Evolutionary conservation across 495 filamentous ascomycete species (phyloP), one percentile per base, ranked within the genome.

Genomic region (Choiromyces venosus): DNA sequence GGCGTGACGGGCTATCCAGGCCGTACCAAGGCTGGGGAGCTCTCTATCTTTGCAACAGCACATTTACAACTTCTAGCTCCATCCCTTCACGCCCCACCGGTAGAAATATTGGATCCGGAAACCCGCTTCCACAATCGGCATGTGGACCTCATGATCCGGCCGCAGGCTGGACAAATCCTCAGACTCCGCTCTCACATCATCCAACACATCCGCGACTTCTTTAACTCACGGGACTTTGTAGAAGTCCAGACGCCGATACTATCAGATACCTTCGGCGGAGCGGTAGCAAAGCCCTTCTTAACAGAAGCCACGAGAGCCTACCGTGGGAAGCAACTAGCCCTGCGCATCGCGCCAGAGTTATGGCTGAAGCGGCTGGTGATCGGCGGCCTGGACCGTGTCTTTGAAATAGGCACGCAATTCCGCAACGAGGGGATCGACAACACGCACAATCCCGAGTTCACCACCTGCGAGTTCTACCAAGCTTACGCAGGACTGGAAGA

Each of bases 381-480:
- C 7, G 94, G 93, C 67, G 94, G 93, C n/a, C 90, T 97, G 76
- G 90, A 93, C 74, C 86, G 86, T 70, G 87, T 99, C 38, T 99
- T 95, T 81, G 95, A 99, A 84, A 92, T 99, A 77, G 95, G 96
- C 33, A 89, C 91, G 40, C 91, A 91, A 38, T 99, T 99, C 83
- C 89, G 95, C 64, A 98, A 99, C 83, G 95, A 99, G 85, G 93
- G 93, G 86, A 81, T 97, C 52, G 95, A 99, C 83, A 87, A 89
- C 36, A 96, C 92, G 0, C 95, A 97, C 83, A 98, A 98, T 79
- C 93, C 95, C 8, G 95, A 99, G 82, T 99, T 97, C 84, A 93
- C 91, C 36, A 97, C 91, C 42, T 97, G 94, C 85, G 95, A 99
- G 83, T 97, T 97, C 86, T 99, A 99, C 82, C 87, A 90, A 68